These are phyloP conservation scores for Phytopythium litorale DNA, from an alignment of 352 stramenopile species.

Conservation along the genomic window DNA sequence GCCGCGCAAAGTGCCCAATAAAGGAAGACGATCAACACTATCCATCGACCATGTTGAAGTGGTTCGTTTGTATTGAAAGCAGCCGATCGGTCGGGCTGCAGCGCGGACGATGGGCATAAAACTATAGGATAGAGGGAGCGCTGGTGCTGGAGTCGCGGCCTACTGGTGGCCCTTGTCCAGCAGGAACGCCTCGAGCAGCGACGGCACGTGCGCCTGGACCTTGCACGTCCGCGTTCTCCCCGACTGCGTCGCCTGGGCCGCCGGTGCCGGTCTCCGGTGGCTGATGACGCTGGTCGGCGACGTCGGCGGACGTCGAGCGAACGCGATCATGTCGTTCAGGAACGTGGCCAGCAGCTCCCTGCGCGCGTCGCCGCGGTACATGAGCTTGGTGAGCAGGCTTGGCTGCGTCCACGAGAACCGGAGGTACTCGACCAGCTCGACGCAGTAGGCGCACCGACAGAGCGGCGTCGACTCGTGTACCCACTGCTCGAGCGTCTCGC, in stretches of 20 bases:
- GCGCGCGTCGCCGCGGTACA: conserved; percentile 19
- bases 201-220: conserved; percentile 24
- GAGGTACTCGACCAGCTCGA: conserved; percentile 38
- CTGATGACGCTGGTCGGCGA: not conserved
- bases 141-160: not conserved
- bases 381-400: conserved; percentile 24
- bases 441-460: conserved; percentile 37
- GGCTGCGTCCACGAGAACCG: conserved; percentile 34
- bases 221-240: conserved; percentile 14
- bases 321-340: conserved; percentile 30
- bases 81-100: not conserved
- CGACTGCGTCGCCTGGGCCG: not conserved
- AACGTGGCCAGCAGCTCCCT: conserved; percentile 35
- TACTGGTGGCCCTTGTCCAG: conserved; percentile 10
- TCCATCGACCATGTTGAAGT: not conserved
- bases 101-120: no score
- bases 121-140: no score
- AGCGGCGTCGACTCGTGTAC: conserved; percentile 17
- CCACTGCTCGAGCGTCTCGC: conserved; percentile 26
- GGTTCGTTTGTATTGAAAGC: not conserved
- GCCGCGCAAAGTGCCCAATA: not conserved
- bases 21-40: not conserved
- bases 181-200: conserved; percentile 33
- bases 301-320: conserved; percentile 14
- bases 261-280: not conserved